Base-by-base conservation (phyloP, 108 stramenopile species). In the Licmophora abbreviata region DNA sequence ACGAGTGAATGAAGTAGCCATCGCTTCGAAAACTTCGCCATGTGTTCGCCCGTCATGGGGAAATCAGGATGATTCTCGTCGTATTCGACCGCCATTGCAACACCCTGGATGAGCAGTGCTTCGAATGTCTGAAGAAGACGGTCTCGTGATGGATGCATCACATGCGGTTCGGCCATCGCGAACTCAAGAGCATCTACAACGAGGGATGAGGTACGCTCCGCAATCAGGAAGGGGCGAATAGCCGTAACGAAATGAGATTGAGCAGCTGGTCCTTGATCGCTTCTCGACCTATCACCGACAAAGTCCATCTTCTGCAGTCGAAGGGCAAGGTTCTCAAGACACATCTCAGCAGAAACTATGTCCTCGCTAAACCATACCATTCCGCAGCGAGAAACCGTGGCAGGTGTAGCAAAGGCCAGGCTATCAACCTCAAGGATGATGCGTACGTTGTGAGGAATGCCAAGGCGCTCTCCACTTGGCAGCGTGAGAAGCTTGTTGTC, bases 301-400 rank as follows among this genome's bases (percentile, higher is more conserved):
- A 83, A 44, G 25, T 73, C 72, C 40, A 66, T 71, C 33, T 58
- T 67, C 29, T 70, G 58, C 8, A 94, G 65, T 18, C 54, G 57
- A 7, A 50, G 54, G 41, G 88, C 56, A 27, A 81, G 30, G 54
- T 84, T 71, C 23, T 73, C 35, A n/a, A 91, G 64, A 38, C 62
- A 58, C 88, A 90, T 91, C 28, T 85, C 83, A 3, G 79, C 42
- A 10, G 96, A 59, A 33, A 99, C 77, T n/a, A 83, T 92, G 25
- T 89, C 92, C 3, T 82, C 87, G 34, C 81, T 77, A 70, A 97
- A 96, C 88, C 93, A 98, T n/a, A 96, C 83, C 96, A 99, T 98
- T 15, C 99, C 99, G 52, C 97, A 98, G 29, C 99, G 84, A 24
- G 86, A 89, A 15, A 99, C 99, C 4, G 97, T 97, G 35, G 99